These are phyloP conservation scores for Colletotrichum aenigma DNA, from an alignment of 2,329 filamentous ascomycete genomes.

Conservation along the genomic window DNA sequence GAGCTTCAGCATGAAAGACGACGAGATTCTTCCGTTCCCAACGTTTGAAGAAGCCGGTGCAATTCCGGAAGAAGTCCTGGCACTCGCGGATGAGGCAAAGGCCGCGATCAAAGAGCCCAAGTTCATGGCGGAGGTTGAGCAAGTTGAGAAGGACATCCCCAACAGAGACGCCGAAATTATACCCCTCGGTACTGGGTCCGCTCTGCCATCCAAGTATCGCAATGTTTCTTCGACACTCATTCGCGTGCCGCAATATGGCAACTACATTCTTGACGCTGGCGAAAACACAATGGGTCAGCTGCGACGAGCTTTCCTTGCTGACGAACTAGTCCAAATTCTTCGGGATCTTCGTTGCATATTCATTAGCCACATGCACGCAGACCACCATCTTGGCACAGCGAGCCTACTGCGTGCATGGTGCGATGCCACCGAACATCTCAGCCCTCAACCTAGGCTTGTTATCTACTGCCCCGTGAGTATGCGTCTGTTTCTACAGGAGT, in stretches of 20 bases:
- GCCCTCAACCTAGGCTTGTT: conserved; percentile 51
- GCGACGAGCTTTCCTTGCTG: conserved; percentile 70
- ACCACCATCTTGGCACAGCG: conserved; percentile 90
- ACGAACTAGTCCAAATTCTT: conserved; percentile 74
- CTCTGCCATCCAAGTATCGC: conserved; percentile 88
- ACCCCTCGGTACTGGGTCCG: conserved; percentile 89
- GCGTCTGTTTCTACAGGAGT: conserved; percentile 79
- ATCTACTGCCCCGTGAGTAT: conserved; percentile 76
- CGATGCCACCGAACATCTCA: conserved; percentile 46
- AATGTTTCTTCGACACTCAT: conserved; percentile 92
- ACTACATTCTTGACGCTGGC: conserved; percentile 88
- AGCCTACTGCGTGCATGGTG: conserved; percentile 85
- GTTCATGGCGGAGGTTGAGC: conserved; percentile 54
- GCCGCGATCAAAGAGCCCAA: conserved; percentile 42
- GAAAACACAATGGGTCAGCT: conserved; percentile 93
- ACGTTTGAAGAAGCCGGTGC: conserved; percentile 42
- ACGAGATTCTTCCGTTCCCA: conserved; percentile 46
- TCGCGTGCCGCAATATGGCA: conserved; percentile 83
- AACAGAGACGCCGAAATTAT: conserved; percentile 81
- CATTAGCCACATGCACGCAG: conserved; percentile 95
- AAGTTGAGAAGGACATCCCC: conserved; percentile 68
- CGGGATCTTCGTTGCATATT: conserved; percentile 80
- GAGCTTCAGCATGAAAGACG: conserved; percentile 47
- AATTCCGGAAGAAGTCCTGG: conserved; percentile 49
- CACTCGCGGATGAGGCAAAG: conserved; percentile 56